Percentiles rank a stretch among this genome's conserved stretches.
These are phyloP conservation scores for Phlyctochytrium planicorne DNA, from an alignment of 192 early-diverging fungal species.

Conservation along the genomic window DNA sequence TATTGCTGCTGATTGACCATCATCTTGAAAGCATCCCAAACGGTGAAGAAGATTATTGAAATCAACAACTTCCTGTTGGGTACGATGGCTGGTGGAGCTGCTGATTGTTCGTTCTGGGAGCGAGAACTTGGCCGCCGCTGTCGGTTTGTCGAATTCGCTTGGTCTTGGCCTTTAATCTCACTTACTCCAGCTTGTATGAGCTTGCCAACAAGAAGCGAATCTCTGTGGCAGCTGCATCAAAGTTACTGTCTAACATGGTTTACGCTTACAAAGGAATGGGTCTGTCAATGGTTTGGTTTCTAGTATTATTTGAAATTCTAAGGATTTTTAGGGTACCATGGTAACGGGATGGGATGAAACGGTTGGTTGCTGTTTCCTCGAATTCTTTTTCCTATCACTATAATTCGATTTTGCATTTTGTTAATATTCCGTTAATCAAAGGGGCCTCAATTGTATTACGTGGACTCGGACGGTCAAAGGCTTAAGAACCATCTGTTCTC, in stretches of 20 bases:
- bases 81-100: slow-evolving; percentile 99
- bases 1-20: background rate
- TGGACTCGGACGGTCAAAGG: slow-evolving; percentile 92
- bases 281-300: slow-evolving; percentile 77
- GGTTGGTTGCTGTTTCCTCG: no score
- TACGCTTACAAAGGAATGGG: slow-evolving; percentile 99
- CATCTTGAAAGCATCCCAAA: slow-evolving; percentile 73
- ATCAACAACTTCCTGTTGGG: slow-evolving; percentile 98
- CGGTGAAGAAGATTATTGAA: slow-evolving; percentile 98
- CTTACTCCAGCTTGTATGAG: slow-evolving; percentile 73
- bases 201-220: slow-evolving; percentile 98
- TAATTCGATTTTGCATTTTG: no score
- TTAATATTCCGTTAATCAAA: slow-evolving; percentile 22
- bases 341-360: slow-evolving; percentile 97
- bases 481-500: slow-evolving; percentile 88
- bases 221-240: slow-evolving; percentile 96
- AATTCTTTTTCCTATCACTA: no score
- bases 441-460: slow-evolving; percentile 94
- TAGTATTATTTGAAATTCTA: slow-evolving; percentile 11
- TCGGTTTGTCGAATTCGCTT: slow-evolving; percentile 32
- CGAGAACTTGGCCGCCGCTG: slow-evolving; percentile 93
- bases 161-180: background rate
- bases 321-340: slow-evolving; percentile 82
- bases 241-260: slow-evolving; percentile 95
- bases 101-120: slow-evolving; percentile 98